These are phyloP conservation scores for Craterostigma plantagineum DNA, from an alignment of 257 asterid species.

Conservation along the genomic window DNA sequence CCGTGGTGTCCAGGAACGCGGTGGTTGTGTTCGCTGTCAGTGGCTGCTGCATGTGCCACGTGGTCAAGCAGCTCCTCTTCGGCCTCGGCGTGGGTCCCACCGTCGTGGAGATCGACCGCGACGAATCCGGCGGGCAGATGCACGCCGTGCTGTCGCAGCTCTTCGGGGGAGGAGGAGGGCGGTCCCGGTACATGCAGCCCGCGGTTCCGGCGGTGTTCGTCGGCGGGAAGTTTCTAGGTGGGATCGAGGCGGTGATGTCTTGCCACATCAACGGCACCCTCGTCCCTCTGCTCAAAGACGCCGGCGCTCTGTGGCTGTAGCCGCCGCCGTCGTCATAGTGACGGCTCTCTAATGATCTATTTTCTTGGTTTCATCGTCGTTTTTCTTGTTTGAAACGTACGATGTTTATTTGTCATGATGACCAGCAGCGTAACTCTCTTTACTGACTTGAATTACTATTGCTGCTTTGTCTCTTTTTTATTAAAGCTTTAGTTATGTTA, in stretches of 20 bases:
- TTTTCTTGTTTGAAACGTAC: too few species aligned
- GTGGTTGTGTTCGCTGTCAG: constrained; percentile 73
- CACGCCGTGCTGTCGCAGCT: constrained; percentile 36
- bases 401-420: too few species aligned
- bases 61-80: constrained; percentile 57
- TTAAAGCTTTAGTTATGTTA: too few species aligned
- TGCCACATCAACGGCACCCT: constrained; percentile 76
- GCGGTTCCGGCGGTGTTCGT: constrained; percentile 64
- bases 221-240: constrained; percentile 73
- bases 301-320: constrained; percentile 81
- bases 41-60: constrained; percentile 94
- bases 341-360: too few species aligned
- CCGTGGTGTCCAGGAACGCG: constrained; percentile 45
- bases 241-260: constrained; percentile 62
- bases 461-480: too few species aligned
- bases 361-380: too few species aligned
- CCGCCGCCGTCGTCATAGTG: too few species aligned
- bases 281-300: constrained; percentile 69
- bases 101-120: constrained; percentile 62
- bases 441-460: too few species aligned
- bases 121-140: constrained; percentile 33
- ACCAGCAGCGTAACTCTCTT: too few species aligned
- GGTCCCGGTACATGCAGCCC: constrained; percentile 6
- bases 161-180: constrained; percentile 5
- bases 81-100: constrained; percentile 86